These are phyloP conservation scores for Coniella vitis DNA, from an alignment of 2,329 filamentous ascomycete species.

Conservation along the genomic window DNA sequence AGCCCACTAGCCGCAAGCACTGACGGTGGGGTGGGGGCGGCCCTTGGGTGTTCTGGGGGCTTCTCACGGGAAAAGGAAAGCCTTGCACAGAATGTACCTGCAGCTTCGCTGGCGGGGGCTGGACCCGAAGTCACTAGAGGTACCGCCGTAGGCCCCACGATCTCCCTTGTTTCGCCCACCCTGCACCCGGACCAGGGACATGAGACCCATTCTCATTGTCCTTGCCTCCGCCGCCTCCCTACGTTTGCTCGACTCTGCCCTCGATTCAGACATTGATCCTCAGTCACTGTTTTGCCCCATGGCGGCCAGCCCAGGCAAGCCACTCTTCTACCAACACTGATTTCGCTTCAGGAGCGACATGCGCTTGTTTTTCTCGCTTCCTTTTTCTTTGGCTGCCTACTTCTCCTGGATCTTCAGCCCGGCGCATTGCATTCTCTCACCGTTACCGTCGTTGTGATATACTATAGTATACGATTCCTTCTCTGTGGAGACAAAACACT, in stretches of 20 bases:
- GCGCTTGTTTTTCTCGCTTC: too few relatives aligned
- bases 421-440: too few relatives aligned
- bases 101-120: too few relatives aligned
- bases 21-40: too few relatives aligned
- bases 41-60: too few relatives aligned
- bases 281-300: not conserved
- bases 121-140: not conserved
- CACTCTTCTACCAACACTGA: not conserved
- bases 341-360: too few relatives aligned
- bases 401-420: too few relatives aligned
- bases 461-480: conserved; percentile 2
- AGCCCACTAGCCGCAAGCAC: too few relatives aligned
- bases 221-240: not conserved
- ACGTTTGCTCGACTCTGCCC: not conserved
- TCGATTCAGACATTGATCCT: not conserved
- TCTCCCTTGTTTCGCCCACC: conserved; percentile 5
- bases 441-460: not conserved
- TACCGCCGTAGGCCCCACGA: not conserved
- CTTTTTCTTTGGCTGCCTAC: not conserved
- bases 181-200: not conserved
- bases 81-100: too few relatives aligned
- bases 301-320: not conserved
- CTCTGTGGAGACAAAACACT: not conserved
- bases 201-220: not conserved
- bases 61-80: too few relatives aligned